phyloP scores from a whole-genome alignment of 768 basidiomycete species.

The Rhizopogon vulgaris region DNA sequence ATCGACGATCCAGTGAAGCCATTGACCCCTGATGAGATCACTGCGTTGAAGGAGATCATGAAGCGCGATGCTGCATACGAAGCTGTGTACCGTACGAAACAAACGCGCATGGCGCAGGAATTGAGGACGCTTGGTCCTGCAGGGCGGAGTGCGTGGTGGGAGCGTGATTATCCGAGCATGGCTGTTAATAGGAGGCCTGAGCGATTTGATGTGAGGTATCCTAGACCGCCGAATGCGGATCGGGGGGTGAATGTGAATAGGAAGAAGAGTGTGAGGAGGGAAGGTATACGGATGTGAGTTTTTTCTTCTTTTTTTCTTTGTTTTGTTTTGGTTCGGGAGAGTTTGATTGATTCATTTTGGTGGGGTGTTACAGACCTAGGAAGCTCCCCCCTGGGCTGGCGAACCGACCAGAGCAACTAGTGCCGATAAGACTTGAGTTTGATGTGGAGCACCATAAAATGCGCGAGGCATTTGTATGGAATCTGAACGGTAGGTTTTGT shows the following conservation, averaged over 20 bases:
- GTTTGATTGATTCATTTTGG: slow-evolving; percentile 2
- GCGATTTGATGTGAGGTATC: slow-evolving; percentile 52
- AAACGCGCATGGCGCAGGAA: slow-evolving; percentile 48
- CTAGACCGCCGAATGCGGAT: slow-evolving; percentile 35
- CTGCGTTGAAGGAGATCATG: slow-evolving; percentile 29
- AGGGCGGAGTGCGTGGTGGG: slow-evolving; percentile 53
- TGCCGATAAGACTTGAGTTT: slow-evolving; percentile 94
- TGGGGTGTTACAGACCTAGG: slow-evolving; percentile 43
- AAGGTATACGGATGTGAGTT: slow-evolving; percentile 76
- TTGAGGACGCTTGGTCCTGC: slow-evolving; percentile 36
- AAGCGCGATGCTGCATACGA: slow-evolving; percentile 42
- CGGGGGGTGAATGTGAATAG: slow-evolving; percentile 22
- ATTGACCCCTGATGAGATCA: slow-evolving; percentile 29
- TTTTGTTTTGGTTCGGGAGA: background rate
- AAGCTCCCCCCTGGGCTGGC: slow-evolving; percentile 50
- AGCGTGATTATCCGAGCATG: slow-evolving; percentile 41
- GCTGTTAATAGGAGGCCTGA: slow-evolving; percentile 23
- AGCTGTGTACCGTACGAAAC: slow-evolving; percentile 39
- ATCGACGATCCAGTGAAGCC: slow-evolving; percentile 17
- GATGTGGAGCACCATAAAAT: slow-evolving; percentile 93
- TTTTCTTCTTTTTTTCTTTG: slow-evolving; percentile 17
- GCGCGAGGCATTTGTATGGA: slow-evolving; percentile 97
- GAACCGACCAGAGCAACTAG: slow-evolving; percentile 70
- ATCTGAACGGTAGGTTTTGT: slow-evolving; percentile 71
- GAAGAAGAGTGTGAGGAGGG: slow-evolving; percentile 51